These are phyloP conservation scores for Cercophora sp. DNA, from an alignment of 495 filamentous ascomycete genomes.

Conservation along the genomic window DNA sequence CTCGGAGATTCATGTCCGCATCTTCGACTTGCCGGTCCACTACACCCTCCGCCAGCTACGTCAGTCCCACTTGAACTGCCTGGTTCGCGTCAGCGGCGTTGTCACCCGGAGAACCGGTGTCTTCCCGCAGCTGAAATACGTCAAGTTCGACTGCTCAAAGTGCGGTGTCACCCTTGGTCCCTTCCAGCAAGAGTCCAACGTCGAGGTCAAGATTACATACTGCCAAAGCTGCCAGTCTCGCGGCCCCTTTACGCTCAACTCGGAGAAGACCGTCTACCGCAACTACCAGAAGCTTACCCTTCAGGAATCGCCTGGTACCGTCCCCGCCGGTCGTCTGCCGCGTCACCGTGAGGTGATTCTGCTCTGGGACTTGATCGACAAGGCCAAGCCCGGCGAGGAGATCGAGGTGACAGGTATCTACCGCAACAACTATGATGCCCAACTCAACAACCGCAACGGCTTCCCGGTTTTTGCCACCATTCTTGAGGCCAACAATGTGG, in stretches of 20 bases:
- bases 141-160: slow-evolving; percentile 94
- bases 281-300: slow-evolving; percentile 98
- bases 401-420: slow-evolving; percentile 97
- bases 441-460: slow-evolving; percentile 97
- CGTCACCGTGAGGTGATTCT: slow-evolving; percentile 93
- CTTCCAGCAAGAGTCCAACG: slow-evolving; percentile 93
- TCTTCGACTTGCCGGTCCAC: slow-evolving; percentile 87
- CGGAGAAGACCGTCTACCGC: slow-evolving; percentile 97
- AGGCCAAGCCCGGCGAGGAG: slow-evolving; percentile 95
- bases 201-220: slow-evolving; percentile 92
- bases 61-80: slow-evolving; percentile 93
- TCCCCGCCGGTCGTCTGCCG: slow-evolving; percentile 92
- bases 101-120: slow-evolving; percentile 96
- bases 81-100: slow-evolving; percentile 90
- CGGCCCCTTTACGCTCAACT: slow-evolving; percentile 93
- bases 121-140: slow-evolving; percentile 96
- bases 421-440: slow-evolving; percentile 96
- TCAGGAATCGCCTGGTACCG: slow-evolving; percentile 95
- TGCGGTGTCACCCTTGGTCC: slow-evolving; percentile 89
- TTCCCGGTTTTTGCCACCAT: slow-evolving; percentile 99
- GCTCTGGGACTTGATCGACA: slow-evolving; percentile 95
- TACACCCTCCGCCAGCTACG: slow-evolving; percentile 97
- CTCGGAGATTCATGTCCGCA: slow-evolving; percentile 95
- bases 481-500: slow-evolving; percentile 92
- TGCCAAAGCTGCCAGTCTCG: slow-evolving; percentile 97